phyloP scores from a whole-genome alignment of 2,329 filamentous ascomycete species.

The Colletotrichum musicola region DNA sequence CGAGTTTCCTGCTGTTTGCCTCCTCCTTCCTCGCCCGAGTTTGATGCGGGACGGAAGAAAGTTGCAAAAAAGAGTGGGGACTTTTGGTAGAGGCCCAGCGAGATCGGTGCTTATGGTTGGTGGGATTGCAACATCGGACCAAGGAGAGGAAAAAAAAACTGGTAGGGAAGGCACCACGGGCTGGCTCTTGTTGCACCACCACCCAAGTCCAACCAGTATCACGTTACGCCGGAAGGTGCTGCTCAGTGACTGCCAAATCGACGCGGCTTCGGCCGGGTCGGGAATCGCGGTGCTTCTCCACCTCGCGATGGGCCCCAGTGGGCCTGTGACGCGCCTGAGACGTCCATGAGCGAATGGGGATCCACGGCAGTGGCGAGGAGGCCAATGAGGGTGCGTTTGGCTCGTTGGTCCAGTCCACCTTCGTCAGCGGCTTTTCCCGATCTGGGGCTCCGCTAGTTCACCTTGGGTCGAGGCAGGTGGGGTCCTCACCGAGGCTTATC shows the following conservation, averaged over 20 bases:
- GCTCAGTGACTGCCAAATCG: neutral
- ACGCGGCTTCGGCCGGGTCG: constrained; percentile 27
- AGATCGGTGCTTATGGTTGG: neutral
- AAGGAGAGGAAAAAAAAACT: neutral
- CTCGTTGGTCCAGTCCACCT: neutral
- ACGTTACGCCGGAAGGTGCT: neutral
- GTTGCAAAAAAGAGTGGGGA: neutral
- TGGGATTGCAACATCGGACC: neutral
- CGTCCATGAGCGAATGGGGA: constrained; percentile 28
- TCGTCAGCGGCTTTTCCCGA: constrained; percentile 31
- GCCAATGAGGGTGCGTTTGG: neutral
- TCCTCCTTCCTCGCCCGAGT: neutral
- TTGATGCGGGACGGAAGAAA: constrained; percentile 33
- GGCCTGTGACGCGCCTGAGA: constrained; percentile 38
- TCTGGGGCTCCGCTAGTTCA: constrained; percentile 13
- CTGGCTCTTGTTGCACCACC: no score
- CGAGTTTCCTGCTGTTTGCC: neutral
- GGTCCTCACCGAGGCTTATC: constrained; percentile 8
- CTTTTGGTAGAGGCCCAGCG: neutral
- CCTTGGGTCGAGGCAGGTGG: neutral
- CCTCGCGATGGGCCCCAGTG: constrained; percentile 5
- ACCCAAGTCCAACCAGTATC: no score
- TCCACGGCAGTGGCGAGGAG: neutral
- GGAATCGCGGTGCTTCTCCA: constrained; percentile 16
- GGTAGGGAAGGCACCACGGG: neutral